Evolutionary conservation across 768 basidiomycete genomes (phyloP), one percentile per base, ranked within the genome.

Genomic region (Mycena galericulata): DNA sequence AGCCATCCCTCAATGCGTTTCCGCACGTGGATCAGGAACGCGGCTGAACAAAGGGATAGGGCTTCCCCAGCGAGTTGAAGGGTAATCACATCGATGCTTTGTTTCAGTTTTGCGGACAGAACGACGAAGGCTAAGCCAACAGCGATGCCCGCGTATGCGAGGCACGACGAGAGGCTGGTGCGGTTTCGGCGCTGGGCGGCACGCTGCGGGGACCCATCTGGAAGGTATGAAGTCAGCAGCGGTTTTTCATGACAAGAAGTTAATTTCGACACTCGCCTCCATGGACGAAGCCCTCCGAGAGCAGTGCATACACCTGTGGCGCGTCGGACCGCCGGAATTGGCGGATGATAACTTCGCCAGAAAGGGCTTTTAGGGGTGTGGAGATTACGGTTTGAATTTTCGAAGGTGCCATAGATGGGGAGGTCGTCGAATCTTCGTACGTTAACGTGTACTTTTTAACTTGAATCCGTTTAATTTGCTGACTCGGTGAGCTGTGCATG

Each of bases 281-380:
- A 18, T 54, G 22, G 2, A 40, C 53, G 32, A 54, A 18, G 36
- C 61, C 51, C 24, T 54, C 61, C 6, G 34, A 9, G 20, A 62
- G 51, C n/a, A 62, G 8, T 2, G 61, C 61, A n/a, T 62, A 27
- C n/a, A 62, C 30, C 41, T 62, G 61, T 1, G 51, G 27, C 7
- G 51, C 38, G 14, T 62, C 61, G 10, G 34, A 24, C 3, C 41
- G 61, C 27, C 32, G 40, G 6, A 62, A 62, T 53, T 34, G 51
- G 11, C 61, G 40, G 4, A 62, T 36, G 20, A 53, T n/a, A 17
- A 62, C 34, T 30, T 54, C 38, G 8, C 34, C 34, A 36, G 34
- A 14, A 36, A 36, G 34, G 34, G 34, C 34, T n/a, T n/a, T n/a
- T n/a, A n/a, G n/a, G n/a, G n/a, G n/a, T n/a, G n/a, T n/a, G n/a